Evolutionary conservation across 495 filamentous ascomycete species (phyloP), one percentile per base, ranked within the genome.

Genomic region (Trichoderma gamsii): DNA sequence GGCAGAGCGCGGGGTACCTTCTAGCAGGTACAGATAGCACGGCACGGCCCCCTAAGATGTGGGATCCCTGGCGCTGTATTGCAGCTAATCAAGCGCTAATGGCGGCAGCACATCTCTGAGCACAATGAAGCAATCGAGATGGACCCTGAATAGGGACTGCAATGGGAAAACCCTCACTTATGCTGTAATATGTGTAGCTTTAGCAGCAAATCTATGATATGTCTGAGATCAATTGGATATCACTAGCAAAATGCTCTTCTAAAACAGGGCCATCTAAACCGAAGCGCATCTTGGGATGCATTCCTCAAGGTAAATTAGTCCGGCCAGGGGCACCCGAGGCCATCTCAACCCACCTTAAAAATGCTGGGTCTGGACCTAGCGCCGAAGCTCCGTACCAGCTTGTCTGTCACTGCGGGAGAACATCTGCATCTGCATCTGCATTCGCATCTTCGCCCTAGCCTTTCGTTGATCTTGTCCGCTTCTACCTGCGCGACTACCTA

Each of bases 1-100:
- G 11, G 56, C 29, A 18, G 11, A 61, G 56, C 56, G 56, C 56
- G 56, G 56, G 56, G 56, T 61, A 61, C 56, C 3, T 61, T 32
- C 56, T 61, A 25, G 18, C 9, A 52, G 21, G 49, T 61, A 61
- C 44, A 12, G 44, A 49, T 38, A 38, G 35, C 35, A 38, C 35
- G 35, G 35, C 35, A 9, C 5, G 35, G 8, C 35, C 35, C 35
- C 35, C 35, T 38, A 38, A 38, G 35, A 38, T 3, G 56, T 25
- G 56, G 12, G 27, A 32, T 25, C 56, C 56, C 56, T 61, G 27
- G 56, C 4, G 4, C 44, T 49, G 51, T 21, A 56, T 23, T 56
- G 51, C n/a, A 49, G 18, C 44, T 49, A 49, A 38, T 38, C 5
- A 38, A 38, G 35, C 35, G 35, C 35, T 38, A 38, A 38, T 38